phyloP scores from a whole-genome alignment of 108 stramenopile genomes.

The Heterococcus sp. region DNA sequence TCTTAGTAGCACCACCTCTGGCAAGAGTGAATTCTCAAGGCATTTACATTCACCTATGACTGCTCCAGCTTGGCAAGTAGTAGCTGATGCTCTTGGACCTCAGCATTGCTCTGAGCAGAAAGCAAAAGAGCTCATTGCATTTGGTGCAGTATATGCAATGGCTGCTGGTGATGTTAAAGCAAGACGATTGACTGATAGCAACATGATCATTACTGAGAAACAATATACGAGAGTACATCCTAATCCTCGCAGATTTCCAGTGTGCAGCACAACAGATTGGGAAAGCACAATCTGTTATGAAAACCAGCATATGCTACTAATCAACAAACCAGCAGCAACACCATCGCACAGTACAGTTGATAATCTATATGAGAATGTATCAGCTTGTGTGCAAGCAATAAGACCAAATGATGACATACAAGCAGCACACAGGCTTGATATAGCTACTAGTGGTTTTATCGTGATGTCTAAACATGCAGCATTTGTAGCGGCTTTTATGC shows the following conservation, averaged over 20 bases:
- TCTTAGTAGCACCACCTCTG: not conserved
- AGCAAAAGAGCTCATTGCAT: not conserved
- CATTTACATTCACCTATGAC: not conserved
- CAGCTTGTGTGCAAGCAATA: not conserved
- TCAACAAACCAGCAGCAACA: conserved; percentile 22
- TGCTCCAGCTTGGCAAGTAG: not conserved
- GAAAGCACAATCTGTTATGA: conserved; percentile 10
- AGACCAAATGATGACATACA: conserved; percentile 3
- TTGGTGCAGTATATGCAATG: not conserved
- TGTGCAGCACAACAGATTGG: conserved; percentile 9
- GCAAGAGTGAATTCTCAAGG: not conserved
- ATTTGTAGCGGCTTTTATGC: not conserved
- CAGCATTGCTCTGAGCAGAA: not conserved
- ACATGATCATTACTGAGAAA: not conserved
- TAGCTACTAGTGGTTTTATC: conserved; percentile 17
- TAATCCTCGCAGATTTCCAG: conserved; percentile 3
- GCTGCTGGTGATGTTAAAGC: not conserved
- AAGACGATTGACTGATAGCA: not conserved
- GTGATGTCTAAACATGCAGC: not conserved
- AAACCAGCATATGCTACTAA: not conserved
- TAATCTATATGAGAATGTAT: conserved; percentile 15
- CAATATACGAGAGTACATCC: conserved; percentile 14
- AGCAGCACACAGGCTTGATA: conserved; percentile 14
- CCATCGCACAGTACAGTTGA: conserved; percentile 18
- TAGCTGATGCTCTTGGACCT: not conserved